Evolutionary conservation across 1,139 yeast species (phyloP).

Genomic region (Magnusiomyces ingens): DNA sequence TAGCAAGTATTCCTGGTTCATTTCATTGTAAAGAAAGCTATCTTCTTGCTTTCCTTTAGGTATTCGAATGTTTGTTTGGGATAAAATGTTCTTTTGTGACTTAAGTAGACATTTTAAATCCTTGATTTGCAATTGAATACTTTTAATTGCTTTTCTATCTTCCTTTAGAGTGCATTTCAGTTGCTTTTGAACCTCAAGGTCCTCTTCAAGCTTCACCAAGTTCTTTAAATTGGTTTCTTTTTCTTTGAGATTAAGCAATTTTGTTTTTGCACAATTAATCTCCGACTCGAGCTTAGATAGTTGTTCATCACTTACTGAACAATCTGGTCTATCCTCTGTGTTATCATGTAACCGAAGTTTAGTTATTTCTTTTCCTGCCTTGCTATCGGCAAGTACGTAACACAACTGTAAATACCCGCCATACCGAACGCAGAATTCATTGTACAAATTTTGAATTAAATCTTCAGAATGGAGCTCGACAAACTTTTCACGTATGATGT

Average conservation of each 20-base stretch:
- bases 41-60: slow-evolving; percentile 23
- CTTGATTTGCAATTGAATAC: neutral
- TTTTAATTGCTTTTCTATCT: neutral
- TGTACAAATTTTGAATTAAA: slow-evolving; percentile 54
- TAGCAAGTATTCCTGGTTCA: slow-evolving; percentile 14
- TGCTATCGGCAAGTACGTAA: slow-evolving; percentile 43
- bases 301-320: neutral
- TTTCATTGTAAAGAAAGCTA: slow-evolving; percentile 28
- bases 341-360: neutral
- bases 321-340: slow-evolving; percentile 1
- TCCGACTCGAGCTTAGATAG: neutral
- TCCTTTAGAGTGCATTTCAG: neutral
- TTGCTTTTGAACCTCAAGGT: neutral
- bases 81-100: slow-evolving; percentile 38
- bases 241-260: neutral
- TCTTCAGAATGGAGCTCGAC: slow-evolving; percentile 69
- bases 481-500: slow-evolving; percentile 69
- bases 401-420: slow-evolving; percentile 48
- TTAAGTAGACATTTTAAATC: slow-evolving; percentile 44
- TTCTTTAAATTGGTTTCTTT: neutral
- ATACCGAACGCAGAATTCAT: slow-evolving; percentile 76
- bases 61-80: slow-evolving; percentile 25
- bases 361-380: slow-evolving; percentile 28
- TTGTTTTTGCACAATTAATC: neutral
- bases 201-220: neutral